Conservation (phyloP, 169 alveolate genomes). For the Toxoplasma gondii region DNA sequence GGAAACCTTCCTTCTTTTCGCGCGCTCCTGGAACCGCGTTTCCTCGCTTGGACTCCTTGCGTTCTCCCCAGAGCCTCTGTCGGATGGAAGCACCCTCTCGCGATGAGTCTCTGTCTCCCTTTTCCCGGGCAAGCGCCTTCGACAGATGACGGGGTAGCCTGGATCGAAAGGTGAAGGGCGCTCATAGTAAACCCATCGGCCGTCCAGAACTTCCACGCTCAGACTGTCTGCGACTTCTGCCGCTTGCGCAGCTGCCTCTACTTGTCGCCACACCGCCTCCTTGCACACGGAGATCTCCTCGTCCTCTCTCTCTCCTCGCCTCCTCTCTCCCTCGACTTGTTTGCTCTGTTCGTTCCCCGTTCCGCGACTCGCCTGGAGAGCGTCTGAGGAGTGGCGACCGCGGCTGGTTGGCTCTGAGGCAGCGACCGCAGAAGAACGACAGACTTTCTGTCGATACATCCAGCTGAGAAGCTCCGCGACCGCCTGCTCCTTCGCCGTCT, state of each 20-base stretch:
- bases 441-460: neutral
- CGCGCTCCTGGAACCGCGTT: no score
- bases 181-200: neutral
- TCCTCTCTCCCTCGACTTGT: neutral
- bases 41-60: no score
- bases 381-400: neutral
- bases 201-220: neutral
- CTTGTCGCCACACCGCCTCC: neutral
- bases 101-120: neutral
- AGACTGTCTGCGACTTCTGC: neutral
- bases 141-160: constrained; percentile 2
- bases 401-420: neutral
- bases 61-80: neutral
- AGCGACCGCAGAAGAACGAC: neutral
- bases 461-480: neutral
- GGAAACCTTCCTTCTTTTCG: no score
- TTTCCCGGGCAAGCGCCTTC: neutral
- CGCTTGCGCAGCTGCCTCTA: neutral
- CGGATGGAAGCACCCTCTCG: no score
- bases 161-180: neutral
- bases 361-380: neutral
- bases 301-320: neutral
- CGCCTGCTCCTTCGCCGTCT: neutral
- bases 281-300: neutral
- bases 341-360: neutral